These are phyloP conservation scores for Glaciozyma martinii DNA, from an alignment of 768 basidiomycete species.

Conservation along the genomic window DNA sequence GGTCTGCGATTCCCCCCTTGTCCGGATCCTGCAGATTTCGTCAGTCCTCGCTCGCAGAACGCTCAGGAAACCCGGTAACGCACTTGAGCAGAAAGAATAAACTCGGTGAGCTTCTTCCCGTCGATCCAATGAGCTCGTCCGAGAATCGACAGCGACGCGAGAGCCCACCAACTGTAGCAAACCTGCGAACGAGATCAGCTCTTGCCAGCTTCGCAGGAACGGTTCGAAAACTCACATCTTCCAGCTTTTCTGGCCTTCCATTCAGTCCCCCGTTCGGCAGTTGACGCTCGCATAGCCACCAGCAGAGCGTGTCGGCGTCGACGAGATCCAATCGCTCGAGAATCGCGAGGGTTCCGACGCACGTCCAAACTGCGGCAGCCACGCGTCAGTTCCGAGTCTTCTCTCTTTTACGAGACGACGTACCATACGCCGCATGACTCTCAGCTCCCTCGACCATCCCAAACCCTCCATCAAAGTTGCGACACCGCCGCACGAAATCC, in stretches of 20 bases:
- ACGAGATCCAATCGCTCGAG: slow-evolving; percentile 68
- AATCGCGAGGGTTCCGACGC: slow-evolving; percentile 76
- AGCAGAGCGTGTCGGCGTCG: slow-evolving; percentile 67
- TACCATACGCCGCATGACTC: slow-evolving; percentile 86
- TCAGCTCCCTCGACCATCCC: slow-evolving; percentile 76
- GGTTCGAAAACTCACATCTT: slow-evolving; percentile 58
- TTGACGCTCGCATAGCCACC: slow-evolving; percentile 93
- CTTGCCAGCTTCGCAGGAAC: neutral
- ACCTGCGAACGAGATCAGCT: slow-evolving; percentile 49
- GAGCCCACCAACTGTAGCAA: slow-evolving; percentile 95
- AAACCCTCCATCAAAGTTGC: slow-evolving; percentile 94
- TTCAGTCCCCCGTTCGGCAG: slow-evolving; percentile 88
- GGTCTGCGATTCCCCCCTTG: slow-evolving; percentile 83
- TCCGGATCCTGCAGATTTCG: slow-evolving; percentile 64
- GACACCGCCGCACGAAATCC: slow-evolving; percentile 63
- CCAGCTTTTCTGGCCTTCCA: slow-evolving; percentile 93
- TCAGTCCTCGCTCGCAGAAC: slow-evolving; percentile 85
- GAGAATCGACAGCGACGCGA: slow-evolving; percentile 78
- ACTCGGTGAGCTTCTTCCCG: slow-evolving; percentile 59
- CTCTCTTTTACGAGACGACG: slow-evolving; percentile 8
- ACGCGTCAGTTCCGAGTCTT: neutral
- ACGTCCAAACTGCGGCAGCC: slow-evolving; percentile 64
- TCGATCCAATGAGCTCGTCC: slow-evolving; percentile 81
- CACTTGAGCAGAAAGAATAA: slow-evolving; percentile 84
- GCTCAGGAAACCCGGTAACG: slow-evolving; percentile 64